A percentile compares a stretch with the other conserved stretches of the same genome.
Conservation (phyloP, 2,329 filamentous ascomycete species). For the Phyllosticta paracitricarpa region DNA sequence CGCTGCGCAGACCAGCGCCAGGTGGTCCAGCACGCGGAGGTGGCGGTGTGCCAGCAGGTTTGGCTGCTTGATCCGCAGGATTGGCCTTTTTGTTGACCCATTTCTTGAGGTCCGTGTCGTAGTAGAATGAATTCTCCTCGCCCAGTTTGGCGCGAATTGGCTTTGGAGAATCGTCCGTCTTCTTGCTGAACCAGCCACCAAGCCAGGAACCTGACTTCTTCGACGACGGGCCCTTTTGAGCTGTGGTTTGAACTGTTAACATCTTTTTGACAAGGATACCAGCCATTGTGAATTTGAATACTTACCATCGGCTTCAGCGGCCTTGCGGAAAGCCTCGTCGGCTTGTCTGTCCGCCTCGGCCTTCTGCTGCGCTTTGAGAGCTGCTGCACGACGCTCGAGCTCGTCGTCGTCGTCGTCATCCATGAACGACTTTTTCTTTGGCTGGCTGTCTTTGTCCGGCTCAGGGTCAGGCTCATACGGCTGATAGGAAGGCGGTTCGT, state of each 20-base stretch:
- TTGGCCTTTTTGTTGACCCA: constrained; percentile 96
- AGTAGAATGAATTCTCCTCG: constrained; percentile 86
- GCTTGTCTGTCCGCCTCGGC: constrained; percentile 57
- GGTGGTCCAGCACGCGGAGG: constrained; percentile 52
- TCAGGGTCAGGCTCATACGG: constrained; percentile 44
- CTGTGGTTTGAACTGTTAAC: constrained; percentile 27
- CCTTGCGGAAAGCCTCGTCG: constrained; percentile 74
- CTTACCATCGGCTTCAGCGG: constrained; percentile 59
- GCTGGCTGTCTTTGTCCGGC: constrained; percentile 39
- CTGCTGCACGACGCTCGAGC: constrained; percentile 41
- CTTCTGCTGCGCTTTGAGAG: constrained; percentile 48
- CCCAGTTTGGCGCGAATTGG: constrained; percentile 90
- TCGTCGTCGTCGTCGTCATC: constrained; percentile 70
- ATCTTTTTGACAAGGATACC: neutral
- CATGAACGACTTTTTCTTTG: constrained; percentile 69
- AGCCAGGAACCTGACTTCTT: constrained; percentile 65
- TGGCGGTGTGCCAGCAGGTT: constrained; percentile 56
- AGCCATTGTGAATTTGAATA: neutral
- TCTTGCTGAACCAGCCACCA: constrained; percentile 71
- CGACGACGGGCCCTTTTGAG: constrained; percentile 43
- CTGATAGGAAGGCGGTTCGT: constrained; percentile 49
- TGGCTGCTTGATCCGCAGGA: constrained; percentile 49
- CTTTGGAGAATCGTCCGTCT: constrained; percentile 50
- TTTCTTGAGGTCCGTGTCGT: constrained; percentile 90
- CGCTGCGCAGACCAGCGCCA: constrained; percentile 42